Evolutionary conservation across 345 rosid species (phyloP).

Genomic region (Brassica cretica): DNA sequence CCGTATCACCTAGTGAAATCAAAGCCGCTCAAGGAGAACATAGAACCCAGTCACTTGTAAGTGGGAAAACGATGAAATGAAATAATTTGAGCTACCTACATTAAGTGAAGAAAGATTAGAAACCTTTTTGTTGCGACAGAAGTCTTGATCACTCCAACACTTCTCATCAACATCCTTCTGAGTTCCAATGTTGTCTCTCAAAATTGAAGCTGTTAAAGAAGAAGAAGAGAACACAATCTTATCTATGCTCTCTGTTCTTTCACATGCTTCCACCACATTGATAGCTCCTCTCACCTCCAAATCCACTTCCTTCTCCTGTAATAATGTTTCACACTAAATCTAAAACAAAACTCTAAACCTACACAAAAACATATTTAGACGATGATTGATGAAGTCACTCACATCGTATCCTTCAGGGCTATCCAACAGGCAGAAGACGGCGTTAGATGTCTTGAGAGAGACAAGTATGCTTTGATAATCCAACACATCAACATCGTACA

Average conservation of each 20-base stretch:
- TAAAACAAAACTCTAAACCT: conserved; percentile 2
- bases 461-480: conserved; percentile 79
- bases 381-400: conserved; percentile 23
- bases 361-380: background rate
- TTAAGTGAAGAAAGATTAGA: conserved; percentile 19
- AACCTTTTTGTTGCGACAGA: conserved; percentile 81
- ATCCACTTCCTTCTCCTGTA: conserved; percentile 60
- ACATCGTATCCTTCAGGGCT: conserved; percentile 69
- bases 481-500: conserved; percentile 61
- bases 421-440: conserved; percentile 74
- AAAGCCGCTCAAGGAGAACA: no score
- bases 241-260: conserved; percentile 60
- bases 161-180: conserved; percentile 74
- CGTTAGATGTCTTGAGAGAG: conserved; percentile 69
- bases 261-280: conserved; percentile 85
- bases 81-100: no score
- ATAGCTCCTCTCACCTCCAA: conserved; percentile 86
- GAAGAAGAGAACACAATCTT: conserved; percentile 76
- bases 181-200: conserved; percentile 65
- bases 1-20: no score
- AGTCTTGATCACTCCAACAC: conserved; percentile 75
- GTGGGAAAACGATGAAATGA: no score
- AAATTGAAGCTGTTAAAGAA: conserved; percentile 74
- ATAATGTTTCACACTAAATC: background rate
- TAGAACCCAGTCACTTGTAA: no score